These are phyloP conservation scores for Simmondsia chinensis DNA, from an alignment of 148 eudicot genomes.

Conservation along the genomic window DNA sequence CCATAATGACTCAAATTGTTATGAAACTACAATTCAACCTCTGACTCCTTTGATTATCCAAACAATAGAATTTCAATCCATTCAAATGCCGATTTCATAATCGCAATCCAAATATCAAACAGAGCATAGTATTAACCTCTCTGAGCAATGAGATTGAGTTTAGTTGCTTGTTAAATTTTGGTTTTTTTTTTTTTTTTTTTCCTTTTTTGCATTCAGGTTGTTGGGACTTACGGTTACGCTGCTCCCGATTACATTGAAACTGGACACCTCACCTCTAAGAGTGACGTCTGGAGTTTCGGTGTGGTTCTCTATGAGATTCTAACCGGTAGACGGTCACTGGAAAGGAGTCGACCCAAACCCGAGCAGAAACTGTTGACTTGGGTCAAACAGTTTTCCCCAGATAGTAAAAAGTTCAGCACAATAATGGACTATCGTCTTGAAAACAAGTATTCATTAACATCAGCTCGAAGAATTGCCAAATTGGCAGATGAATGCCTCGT, in stretches of 20 bases:
- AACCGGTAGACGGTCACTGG: slow-evolving; percentile 61
- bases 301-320: slow-evolving; percentile 80
- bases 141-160: no score
- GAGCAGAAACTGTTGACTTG: slow-evolving; percentile 67
- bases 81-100: no score
- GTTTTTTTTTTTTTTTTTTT: no score
- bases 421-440: slow-evolving; percentile 67
- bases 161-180: no score
- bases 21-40: no score
- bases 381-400: slow-evolving; percentile 55
- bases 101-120: no score
- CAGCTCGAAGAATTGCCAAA: slow-evolving; percentile 59
- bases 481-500: slow-evolving; percentile 58
- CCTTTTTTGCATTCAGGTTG: slow-evolving; percentile 44
- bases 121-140: no score
- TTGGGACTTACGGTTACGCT: slow-evolving; percentile 90
- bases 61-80: no score
- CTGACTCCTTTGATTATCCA: no score
- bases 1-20: no score
- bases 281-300: slow-evolving; percentile 90
- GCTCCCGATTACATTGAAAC: slow-evolving; percentile 93
- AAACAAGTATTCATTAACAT: slow-evolving; percentile 32
- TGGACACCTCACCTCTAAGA: slow-evolving; percentile 66
- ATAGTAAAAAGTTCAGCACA: slow-evolving; percentile 42
- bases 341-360: slow-evolving; percentile 46